Evolutionary conservation across 176 grass and related monocot genomes (phyloP).

Genomic region (Juncus inflexus): DNA sequence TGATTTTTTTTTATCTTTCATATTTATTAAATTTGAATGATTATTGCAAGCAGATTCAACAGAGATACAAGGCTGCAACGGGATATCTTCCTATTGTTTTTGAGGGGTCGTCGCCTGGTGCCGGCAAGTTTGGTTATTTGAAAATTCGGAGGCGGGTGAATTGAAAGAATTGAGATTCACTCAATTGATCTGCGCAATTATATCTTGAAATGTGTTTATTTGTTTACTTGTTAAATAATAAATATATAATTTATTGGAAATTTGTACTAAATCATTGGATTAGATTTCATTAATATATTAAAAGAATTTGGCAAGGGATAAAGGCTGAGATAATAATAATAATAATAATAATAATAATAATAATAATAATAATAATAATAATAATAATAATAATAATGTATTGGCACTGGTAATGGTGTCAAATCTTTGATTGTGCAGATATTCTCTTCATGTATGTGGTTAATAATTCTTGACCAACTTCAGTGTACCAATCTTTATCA

Average conservation of each 20-base stretch:
- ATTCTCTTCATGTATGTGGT: background rate
- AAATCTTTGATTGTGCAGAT: slow-evolving; percentile 29
- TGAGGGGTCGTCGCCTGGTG: slow-evolving; percentile 81
- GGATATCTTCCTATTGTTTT: slow-evolving; percentile 80
- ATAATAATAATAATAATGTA: slow-evolving; percentile 8
- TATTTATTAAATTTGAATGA: background rate
- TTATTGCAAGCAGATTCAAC: slow-evolving; percentile 59
- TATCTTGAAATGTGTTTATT: background rate
- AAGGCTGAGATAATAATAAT: slow-evolving; percentile 15
- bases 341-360: slow-evolving; percentile 11
- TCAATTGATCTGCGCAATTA: background rate
- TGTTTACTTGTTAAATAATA: background rate
- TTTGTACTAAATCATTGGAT: no score
- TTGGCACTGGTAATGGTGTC: slow-evolving; percentile 6
- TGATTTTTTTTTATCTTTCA: background rate
- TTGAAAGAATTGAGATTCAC: slow-evolving; percentile 2
- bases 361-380: slow-evolving; percentile 10
- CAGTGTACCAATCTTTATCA: slow-evolving; percentile 21
- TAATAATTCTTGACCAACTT: background rate
- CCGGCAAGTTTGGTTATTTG: slow-evolving; percentile 76
- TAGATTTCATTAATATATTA: no score
- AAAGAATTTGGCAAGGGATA: background rate
- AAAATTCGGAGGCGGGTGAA: slow-evolving; percentile 44
- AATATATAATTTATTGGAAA: background rate
- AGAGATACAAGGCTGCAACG: slow-evolving; percentile 78